Evolutionary conservation across 768 basidiomycete genomes (phyloP).

Genomic region (Lactarius hengduanensis): DNA sequence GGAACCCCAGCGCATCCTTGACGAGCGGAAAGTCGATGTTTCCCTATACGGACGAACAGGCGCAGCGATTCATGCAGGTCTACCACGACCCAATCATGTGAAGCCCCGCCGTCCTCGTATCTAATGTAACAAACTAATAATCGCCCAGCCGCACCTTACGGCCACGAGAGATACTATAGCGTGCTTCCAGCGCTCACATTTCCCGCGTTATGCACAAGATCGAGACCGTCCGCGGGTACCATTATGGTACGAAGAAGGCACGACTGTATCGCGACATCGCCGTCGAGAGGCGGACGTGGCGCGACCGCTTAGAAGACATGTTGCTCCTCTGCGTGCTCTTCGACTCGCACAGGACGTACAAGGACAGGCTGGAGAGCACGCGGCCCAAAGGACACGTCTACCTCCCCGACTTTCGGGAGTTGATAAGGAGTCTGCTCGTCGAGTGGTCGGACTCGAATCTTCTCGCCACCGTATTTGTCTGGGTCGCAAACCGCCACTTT

Average conservation of each 20-base stretch:
- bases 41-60: slow-evolving; percentile 16
- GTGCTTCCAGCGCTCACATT: slow-evolving; percentile 15
- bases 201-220: slow-evolving; percentile 20
- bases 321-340: slow-evolving; percentile 17
- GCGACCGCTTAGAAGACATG: slow-evolving; percentile 1
- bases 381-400: slow-evolving; percentile 17
- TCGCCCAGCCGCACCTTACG: slow-evolving; percentile 1
- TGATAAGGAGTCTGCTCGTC: slow-evolving; percentile 14
- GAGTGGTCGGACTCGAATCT: slow-evolving; percentile 20
- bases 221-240: slow-evolving; percentile 13
- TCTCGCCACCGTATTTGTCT: slow-evolving; percentile 22
- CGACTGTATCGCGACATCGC: slow-evolving; percentile 20
- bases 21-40: slow-evolving; percentile 21
- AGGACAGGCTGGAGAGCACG: slow-evolving; percentile 11
- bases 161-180: neutral
- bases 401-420: slow-evolving; percentile 7
- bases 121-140: neutral
- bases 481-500: neutral
- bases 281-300: slow-evolving; percentile 9
- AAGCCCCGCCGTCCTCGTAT: neutral
- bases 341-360: slow-evolving; percentile 17
- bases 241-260: slow-evolving; percentile 15
- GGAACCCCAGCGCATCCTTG: slow-evolving; percentile 7
- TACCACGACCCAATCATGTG: slow-evolving; percentile 19
- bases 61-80: slow-evolving; percentile 19